phyloP scores from a whole-genome alignment of 2,329 filamentous ascomycete genomes.

The Aschersonia sp. region DNA sequence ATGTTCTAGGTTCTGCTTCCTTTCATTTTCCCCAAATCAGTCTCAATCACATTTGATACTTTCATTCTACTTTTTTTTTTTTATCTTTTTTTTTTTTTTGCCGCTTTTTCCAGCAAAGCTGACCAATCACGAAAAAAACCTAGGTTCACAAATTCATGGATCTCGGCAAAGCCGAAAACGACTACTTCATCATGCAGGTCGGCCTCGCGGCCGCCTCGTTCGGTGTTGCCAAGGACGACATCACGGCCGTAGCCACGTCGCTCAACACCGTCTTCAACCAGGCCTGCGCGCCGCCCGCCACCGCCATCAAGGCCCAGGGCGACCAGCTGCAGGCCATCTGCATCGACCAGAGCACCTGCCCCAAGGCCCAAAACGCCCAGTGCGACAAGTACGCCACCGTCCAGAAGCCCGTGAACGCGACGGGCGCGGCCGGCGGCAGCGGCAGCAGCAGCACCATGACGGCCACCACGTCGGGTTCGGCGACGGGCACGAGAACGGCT shows the following conservation, averaged over 20 bases:
- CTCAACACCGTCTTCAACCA: slow-evolving; percentile 36
- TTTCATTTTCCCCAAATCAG: no score
- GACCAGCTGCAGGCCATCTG: slow-evolving; percentile 40
- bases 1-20: no score
- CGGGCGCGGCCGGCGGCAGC: not conserved
- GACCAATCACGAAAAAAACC: not conserved
- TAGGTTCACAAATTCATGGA: slow-evolving; percentile 46
- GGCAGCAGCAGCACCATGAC: not conserved
- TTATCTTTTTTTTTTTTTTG: not conserved
- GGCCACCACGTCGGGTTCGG: slow-evolving; percentile 1
- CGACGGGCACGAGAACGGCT: not conserved
- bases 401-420: slow-evolving; percentile 9
- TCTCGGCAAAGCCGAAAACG: slow-evolving; percentile 32
- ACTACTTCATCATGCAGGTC: slow-evolving; percentile 46
- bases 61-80: no score
- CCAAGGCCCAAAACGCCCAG: slow-evolving; percentile 25
- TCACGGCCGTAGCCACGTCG: slow-evolving; percentile 29
- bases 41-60: no score
- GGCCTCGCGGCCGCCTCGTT: slow-evolving; percentile 40
- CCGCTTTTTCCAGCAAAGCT: not conserved
- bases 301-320: slow-evolving; percentile 28
- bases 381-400: slow-evolving; percentile 28
- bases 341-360: slow-evolving; percentile 29
- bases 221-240: slow-evolving; percentile 39
- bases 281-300: slow-evolving; percentile 30